Percentiles rank a stretch among this genome's conserved stretches.
Conservation (phyloP, 2,329 filamentous ascomycete genomes). For the Penicillium sp. region DNA sequence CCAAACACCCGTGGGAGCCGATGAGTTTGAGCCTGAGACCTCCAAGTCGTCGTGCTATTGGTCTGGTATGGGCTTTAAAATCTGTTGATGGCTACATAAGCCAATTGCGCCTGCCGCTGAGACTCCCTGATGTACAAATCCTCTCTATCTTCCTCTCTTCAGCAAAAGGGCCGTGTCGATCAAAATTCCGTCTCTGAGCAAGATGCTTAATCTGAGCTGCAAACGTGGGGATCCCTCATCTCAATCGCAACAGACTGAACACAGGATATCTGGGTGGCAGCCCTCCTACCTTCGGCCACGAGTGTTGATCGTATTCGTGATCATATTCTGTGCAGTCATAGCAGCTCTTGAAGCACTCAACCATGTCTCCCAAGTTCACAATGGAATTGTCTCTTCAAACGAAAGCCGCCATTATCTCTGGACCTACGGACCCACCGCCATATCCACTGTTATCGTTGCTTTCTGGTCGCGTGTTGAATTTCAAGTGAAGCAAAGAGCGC, state of each 20-base stretch:
- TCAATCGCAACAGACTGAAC: not conserved
- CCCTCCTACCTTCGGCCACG: not conserved
- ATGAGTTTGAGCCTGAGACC: not conserved
- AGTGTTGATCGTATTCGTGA: not conserved
- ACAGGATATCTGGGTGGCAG: not conserved
- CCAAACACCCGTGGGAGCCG: not conserved
- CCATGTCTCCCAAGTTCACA: not conserved
- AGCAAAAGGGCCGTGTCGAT: not conserved
- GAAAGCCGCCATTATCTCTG: not conserved
- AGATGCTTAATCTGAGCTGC: not conserved
- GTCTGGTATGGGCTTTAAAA: not conserved
- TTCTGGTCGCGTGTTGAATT: not conserved
- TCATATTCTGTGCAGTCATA: not conserved
- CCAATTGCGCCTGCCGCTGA: no score
- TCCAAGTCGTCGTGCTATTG: not conserved
- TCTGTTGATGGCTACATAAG: not conserved
- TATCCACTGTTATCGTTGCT: not conserved
- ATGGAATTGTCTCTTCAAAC: not conserved
- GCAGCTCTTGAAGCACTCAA: not conserved
- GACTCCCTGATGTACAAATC: not conserved
- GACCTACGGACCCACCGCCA: not conserved
- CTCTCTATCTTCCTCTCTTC: not conserved
- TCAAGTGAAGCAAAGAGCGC: not conserved
- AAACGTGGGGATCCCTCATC: not conserved
- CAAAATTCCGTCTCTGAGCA: not conserved